Base-by-base conservation (phyloP, 202 grass and related monocot genomes). In the Brachypodium distachyon region DNA sequence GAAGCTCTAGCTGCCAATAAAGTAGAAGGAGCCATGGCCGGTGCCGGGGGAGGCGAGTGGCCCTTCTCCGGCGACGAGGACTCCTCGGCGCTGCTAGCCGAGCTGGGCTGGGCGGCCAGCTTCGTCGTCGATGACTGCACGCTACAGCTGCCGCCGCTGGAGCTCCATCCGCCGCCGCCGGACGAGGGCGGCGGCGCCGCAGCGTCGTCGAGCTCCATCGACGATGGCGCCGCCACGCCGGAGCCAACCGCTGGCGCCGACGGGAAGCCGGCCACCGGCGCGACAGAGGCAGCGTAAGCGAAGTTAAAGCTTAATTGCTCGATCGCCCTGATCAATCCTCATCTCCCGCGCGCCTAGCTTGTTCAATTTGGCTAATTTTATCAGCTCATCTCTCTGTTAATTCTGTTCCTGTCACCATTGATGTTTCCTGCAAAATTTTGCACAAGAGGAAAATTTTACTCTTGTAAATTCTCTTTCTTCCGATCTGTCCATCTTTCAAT, bases 271-370 rank as follows among this genome's bases (percentile, higher is more conserved):
- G 70, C 48, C 14, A 14, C 38, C 39, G n/a, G n/a, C n/a, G 47
- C 81, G 76, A 79, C 74, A 5, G 86, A 88, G 56, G 81, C 77
- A 72, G 86, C 77, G 86, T 88, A 77, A 84, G 86, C 34, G 11
- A 6, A 47, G 27, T 39, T 9, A 17, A 17, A 47, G 41, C 41
- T 25, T 60, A 66, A 67, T 67, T 67, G 14, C 13, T 32, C 32
- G 55, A 22, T 43, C 22, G 11, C 21, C 17, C 31, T 12, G 13
- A 44, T 17, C 13, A 36, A 36, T 36, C 6, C 33, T 3, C 33
- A 36, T 6, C 33, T 36, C 6, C 33, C 33, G 33, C 33, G 33
- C 3, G 33, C n/a, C n/a, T n/a, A n/a, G n/a, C n/a, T n/a, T n/a
- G n/a, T n/a, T n/a, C n/a, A n/a, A n/a, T n/a, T n/a, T n/a, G n/a